Evolutionary conservation across 345 rosid species (phyloP), one percentile per base, ranked within the genome.

Genomic region (Gossypium bickii): DNA sequence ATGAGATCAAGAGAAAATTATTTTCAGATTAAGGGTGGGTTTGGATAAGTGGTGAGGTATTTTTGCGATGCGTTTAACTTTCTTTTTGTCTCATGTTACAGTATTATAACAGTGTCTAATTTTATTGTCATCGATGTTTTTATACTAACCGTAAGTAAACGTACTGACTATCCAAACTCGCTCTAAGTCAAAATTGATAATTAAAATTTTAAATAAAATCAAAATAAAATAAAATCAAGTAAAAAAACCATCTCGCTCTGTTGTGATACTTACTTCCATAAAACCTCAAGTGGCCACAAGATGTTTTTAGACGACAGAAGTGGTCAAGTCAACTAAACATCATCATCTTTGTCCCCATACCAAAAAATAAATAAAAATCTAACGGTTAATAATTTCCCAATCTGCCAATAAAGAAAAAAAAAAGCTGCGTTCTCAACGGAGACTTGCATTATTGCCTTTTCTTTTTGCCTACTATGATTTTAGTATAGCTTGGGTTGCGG

Each of bases 361-460:
- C 7, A 34, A 34, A 4, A 34, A 6, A 4, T n/a, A n/a, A 24
- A 34, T n/a, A 1, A 15, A 12, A 18, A 80, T 83, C 82, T 2
- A 71, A 78, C 86, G 79, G 80, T 45, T 34, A 15, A 27, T 5
- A 75, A 49, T 44, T 45, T 53, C 61, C 58, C 45, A 24, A 5
- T 71, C 56, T 43, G 2, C 3, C 57, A 44, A 11, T 20, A n/a
- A 12, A 15, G 55, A 52, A 38, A 29, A 71, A 67, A 10, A 44
- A 45, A 34, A 34, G 38, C 12, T 17, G 68, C 49, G 49, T 60
- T 47, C 38, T 57, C 51, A 56, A 1, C 22, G 18, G 11, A 22
- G 68, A 65, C 74, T 71, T 57, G 57, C 78, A 25, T 47, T 48
- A 3, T 41, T 2, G 10, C 12, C n/a, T 61, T 7, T 29, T 7